These are phyloP conservation scores for Fusarium anguioides DNA, from an alignment of 2,329 filamentous ascomycete species.

Conservation along the genomic window DNA sequence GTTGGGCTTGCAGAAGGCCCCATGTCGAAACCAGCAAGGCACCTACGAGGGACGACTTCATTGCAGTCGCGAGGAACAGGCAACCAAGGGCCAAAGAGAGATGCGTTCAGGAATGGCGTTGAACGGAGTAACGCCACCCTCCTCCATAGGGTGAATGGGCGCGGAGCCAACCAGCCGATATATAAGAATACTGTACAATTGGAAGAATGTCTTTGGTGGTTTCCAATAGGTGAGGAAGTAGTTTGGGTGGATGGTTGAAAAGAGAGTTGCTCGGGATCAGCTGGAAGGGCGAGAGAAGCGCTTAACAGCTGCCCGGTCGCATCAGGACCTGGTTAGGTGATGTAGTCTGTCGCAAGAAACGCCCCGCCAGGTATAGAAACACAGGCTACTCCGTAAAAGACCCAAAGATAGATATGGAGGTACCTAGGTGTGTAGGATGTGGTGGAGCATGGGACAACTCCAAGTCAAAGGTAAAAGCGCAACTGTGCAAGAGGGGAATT, in stretches of 20 bases:
- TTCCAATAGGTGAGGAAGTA: background rate
- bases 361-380: conserved; percentile 22
- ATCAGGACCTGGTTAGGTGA: conserved; percentile 32
- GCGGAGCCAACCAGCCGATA: conserved; percentile 19
- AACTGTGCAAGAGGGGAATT: conserved; percentile 23
- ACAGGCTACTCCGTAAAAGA: conserved; percentile 27
- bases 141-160: conserved; percentile 39
- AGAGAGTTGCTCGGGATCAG: conserved; percentile 1
- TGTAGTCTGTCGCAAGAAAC: conserved; percentile 39
- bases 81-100: background rate
- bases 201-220: background rate
- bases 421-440: no score
- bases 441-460: conserved; percentile 40
- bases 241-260: background rate
- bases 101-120: conserved; percentile 36
- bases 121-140: conserved; percentile 37
- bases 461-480: no score
- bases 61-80: conserved; percentile 28
- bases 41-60: conserved; percentile 40
- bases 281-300: conserved; percentile 8
- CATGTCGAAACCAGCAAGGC: conserved; percentile 41
- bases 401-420: conserved; percentile 29
- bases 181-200: conserved; percentile 2
- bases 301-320: conserved; percentile 13
- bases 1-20: conserved; percentile 43